Conservation (phyloP, 2,329 filamentous ascomycete species). For the Neopestalotiopsis sp. region DNA sequence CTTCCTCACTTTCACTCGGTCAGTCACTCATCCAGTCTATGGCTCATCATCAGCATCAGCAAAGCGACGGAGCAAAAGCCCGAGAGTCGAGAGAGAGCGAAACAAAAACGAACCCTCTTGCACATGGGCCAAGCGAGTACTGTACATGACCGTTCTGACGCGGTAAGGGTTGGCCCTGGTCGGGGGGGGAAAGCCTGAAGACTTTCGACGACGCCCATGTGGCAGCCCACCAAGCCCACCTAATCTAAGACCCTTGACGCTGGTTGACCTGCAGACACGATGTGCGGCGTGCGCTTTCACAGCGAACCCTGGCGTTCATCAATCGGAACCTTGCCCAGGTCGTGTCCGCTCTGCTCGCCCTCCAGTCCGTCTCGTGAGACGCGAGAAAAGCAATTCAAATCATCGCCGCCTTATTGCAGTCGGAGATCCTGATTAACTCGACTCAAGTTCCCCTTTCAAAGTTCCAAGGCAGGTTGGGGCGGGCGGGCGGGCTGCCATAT, state of each 20-base stretch:
- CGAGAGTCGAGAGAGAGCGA: background rate
- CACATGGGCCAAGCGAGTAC: background rate
- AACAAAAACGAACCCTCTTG: background rate
- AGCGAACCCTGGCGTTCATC: slow-evolving; percentile 14
- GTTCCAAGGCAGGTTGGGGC: too few relatives aligned
- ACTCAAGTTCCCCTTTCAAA: background rate
- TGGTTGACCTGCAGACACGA: slow-evolving; percentile 8
- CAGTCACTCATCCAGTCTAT: background rate
- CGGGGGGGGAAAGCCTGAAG: slow-evolving; percentile 11
- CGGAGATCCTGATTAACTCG: background rate
- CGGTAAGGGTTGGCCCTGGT: slow-evolving; percentile 3
- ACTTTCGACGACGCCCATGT: slow-evolving; percentile 18
- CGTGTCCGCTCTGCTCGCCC: background rate
- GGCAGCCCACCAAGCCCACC: slow-evolving; percentile 16
- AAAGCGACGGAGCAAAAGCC: background rate
- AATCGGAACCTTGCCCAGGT: slow-evolving; percentile 7
- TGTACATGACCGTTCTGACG: slow-evolving; percentile 1
- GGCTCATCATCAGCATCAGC: background rate
- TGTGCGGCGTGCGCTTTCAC: background rate
- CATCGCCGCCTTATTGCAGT: background rate
- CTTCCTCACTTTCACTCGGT: too few relatives aligned
- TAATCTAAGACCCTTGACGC: slow-evolving; percentile 17
- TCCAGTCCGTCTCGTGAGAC: slow-evolving; percentile 6
- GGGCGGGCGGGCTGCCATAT: too few relatives aligned
- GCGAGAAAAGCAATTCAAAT: slow-evolving; percentile 10